A percentile compares a stretch with the other conserved stretches of the same genome.
Evolutionary conservation across 495 filamentous ascomycete genomes (phyloP).

Genomic region (Tuber melanosporum): DNA sequence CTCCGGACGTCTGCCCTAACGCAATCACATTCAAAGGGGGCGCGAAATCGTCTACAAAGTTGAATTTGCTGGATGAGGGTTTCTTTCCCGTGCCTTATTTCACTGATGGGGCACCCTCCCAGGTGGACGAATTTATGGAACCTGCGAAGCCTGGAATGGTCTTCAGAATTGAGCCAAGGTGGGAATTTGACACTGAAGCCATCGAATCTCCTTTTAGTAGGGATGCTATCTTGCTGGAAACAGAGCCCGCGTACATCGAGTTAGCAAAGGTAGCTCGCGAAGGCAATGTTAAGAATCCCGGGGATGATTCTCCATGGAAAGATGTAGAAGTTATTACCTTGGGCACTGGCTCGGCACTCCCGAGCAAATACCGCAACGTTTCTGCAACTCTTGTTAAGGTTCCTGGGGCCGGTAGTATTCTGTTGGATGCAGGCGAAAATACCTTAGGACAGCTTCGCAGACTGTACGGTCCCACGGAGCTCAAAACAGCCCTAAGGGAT

Average conservation of each 20-base stretch:
- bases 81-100: slow-evolving; percentile 55
- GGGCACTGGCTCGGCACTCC: slow-evolving; percentile 81
- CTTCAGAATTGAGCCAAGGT: slow-evolving; percentile 61
- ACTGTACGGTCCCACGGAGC: slow-evolving; percentile 55
- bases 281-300: slow-evolving; percentile 44
- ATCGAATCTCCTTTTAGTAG: slow-evolving; percentile 54
- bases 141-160: slow-evolving; percentile 44
- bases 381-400: slow-evolving; percentile 72
- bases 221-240: slow-evolving; percentile 42
- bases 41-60: slow-evolving; percentile 55
- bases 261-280: slow-evolving; percentile 50
- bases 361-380: slow-evolving; percentile 92
- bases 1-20: slow-evolving; percentile 65
- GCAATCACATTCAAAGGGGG: slow-evolving; percentile 59
- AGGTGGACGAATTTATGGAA: slow-evolving; percentile 32
- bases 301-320: slow-evolving; percentile 55
- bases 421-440: slow-evolving; percentile 88
- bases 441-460: slow-evolving; percentile 87
- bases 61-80: slow-evolving; percentile 61
- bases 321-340: slow-evolving; percentile 78
- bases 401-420: slow-evolving; percentile 73
- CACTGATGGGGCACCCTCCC: slow-evolving; percentile 14
- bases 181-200: slow-evolving; percentile 49
- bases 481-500: slow-evolving; percentile 64
- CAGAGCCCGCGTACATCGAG: slow-evolving; percentile 43